Conservation (phyloP, 2,329 filamentous ascomycete species). For the Neonectria faginata region DNA sequence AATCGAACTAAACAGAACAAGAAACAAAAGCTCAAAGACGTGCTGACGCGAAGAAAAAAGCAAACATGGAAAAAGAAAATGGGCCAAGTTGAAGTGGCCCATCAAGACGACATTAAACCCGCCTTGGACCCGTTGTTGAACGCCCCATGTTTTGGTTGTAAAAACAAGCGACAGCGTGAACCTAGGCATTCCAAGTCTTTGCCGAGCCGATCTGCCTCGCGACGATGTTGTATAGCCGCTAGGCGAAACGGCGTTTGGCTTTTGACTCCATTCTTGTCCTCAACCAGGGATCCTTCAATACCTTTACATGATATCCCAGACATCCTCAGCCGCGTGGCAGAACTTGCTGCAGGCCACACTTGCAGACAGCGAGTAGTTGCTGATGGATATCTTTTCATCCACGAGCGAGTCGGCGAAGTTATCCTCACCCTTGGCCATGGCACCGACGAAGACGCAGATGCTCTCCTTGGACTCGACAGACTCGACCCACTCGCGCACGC, state of each 20-base stretch:
- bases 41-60: slow-evolving; percentile 30
- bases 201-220: slow-evolving; percentile 56
- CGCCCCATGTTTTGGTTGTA: slow-evolving; percentile 85
- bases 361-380: slow-evolving; percentile 96
- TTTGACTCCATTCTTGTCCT: slow-evolving; percentile 37
- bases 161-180: slow-evolving; percentile 84
- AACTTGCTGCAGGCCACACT: slow-evolving; percentile 99
- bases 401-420: slow-evolving; percentile 95
- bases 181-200: slow-evolving; percentile 72
- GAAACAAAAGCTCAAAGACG: slow-evolving; percentile 24
- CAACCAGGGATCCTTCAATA: slow-evolving; percentile 26
- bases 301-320: slow-evolving; percentile 88
- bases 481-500: slow-evolving; percentile 89
- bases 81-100: slow-evolving; percentile 76
- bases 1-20: slow-evolving; percentile 15
- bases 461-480: slow-evolving; percentile 85
- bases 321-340: slow-evolving; percentile 97
- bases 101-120: slow-evolving; percentile 66
- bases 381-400: slow-evolving; percentile 97
- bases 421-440: slow-evolving; percentile 97
- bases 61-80: slow-evolving; percentile 38
- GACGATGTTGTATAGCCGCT: slow-evolving; percentile 81
- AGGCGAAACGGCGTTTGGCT: slow-evolving; percentile 50
- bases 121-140: slow-evolving; percentile 82
- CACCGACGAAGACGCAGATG: slow-evolving; percentile 96